Evolutionary conservation across 2,329 filamentous ascomycete genomes (phyloP).

Genomic region (Torrubiella hemipterigena): DNA sequence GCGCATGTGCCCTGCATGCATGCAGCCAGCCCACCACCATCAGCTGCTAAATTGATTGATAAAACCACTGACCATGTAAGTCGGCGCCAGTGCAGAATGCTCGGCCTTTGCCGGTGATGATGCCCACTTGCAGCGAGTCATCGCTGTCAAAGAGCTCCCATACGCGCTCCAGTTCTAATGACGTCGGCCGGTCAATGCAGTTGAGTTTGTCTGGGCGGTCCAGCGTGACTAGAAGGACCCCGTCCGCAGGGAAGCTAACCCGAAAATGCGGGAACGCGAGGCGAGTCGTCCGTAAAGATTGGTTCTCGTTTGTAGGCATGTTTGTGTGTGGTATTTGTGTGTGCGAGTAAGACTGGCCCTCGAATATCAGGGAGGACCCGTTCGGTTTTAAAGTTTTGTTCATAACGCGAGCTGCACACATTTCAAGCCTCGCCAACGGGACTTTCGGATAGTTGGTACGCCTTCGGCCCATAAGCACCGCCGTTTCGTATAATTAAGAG

Average conservation of each 20-base stretch:
- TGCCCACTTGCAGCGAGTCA: background rate
- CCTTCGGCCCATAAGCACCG: too few relatives aligned
- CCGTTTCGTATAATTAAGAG: too few relatives aligned
- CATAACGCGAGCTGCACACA: too few relatives aligned
- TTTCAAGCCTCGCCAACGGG: too few relatives aligned
- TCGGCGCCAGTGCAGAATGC: slow-evolving; percentile 3
- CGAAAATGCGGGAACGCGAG: background rate
- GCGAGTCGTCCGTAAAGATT: background rate
- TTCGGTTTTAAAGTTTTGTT: too few relatives aligned
- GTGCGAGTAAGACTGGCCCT: background rate
- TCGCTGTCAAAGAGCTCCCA: slow-evolving; percentile 3
- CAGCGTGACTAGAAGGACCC: slow-evolving; percentile 1
- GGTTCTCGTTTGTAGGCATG: too few relatives aligned
- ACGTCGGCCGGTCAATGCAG: background rate
- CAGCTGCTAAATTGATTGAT: too few relatives aligned
- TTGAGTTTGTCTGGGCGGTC: background rate
- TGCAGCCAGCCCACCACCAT: too few relatives aligned
- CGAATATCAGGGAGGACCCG: too few relatives aligned
- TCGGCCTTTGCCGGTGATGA: background rate
- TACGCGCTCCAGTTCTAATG: background rate
- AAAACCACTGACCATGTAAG: slow-evolving; percentile 1
- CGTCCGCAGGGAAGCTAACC: background rate
- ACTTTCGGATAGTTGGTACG: too few relatives aligned
- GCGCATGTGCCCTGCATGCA: too few relatives aligned
- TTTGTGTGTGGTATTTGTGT: background rate